Base-by-base conservation (phyloP, 495 filamentous ascomycete species). In the Trichodelitschia bisporula region DNA sequence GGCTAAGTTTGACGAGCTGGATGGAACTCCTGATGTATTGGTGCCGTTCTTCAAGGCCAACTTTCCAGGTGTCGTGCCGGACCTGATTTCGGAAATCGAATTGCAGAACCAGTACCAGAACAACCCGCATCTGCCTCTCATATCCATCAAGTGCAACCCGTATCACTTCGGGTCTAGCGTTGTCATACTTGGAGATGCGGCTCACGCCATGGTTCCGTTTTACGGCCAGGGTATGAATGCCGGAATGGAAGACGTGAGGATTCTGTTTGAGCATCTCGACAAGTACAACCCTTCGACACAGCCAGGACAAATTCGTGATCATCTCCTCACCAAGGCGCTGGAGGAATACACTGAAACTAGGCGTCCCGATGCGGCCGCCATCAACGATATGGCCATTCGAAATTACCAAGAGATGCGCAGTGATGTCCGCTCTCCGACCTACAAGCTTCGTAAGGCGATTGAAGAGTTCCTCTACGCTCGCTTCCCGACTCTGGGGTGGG, bases 341-440 rank as follows among this genome's bases (percentile, higher is more conserved):
- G 51, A 60, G 11, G 68, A 64, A 27, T 97, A 93, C 51, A 72
- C 71, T 1, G 50, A 56, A 0, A 58, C 75, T 24, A 69, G 86
- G 10, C 59, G 63, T 0, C 57, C 62, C 0, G 89, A 97, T 43
- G 75, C 80, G 0, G 64, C 79, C 35, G 69, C 79, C 1, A 93
- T 97, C 54, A 91, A 91, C 38, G 78, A 92, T 38, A 61, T 97
- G 2, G 86, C 89, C 0, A 61, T 86, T 23, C 61, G 72, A 18
- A 97, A 97, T 42, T 95, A 92, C 47, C 53, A 73, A 32, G 86
- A 97, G 56, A 95, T 97, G 86, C 63, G 79, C 2, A 58, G 69
- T 2, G 69, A 71, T 11, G 86, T 95, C 15, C 66, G 68, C 13
- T 75, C 69, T 2, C 69, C 65, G 0, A 38, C 64, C 1, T 93